A percentile compares a stretch with the other conserved stretches of the same genome.
Evolutionary conservation across 306 rosid genomes (phyloP).

Genomic region (Vigna reflexopilosa): DNA sequence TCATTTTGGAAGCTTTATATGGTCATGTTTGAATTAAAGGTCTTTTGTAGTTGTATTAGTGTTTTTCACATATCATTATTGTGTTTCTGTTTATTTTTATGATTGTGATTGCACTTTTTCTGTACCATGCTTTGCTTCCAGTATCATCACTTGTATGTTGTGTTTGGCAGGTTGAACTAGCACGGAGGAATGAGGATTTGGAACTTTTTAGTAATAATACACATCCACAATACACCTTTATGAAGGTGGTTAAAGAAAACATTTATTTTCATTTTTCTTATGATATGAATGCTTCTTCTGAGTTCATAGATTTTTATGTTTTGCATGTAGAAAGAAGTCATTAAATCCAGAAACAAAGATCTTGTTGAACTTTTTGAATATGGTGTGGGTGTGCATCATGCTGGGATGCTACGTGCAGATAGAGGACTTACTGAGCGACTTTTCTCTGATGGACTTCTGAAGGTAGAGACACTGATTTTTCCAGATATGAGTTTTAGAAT

Average conservation of each 20-base stretch:
- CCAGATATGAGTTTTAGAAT: constrained; percentile 25
- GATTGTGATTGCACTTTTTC: constrained; percentile 34
- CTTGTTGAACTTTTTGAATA: constrained; percentile 86
- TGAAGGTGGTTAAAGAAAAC: constrained; percentile 62
- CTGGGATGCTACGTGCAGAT: constrained; percentile 97
- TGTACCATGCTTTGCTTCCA: constrained; percentile 36
- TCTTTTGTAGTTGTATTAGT: constrained; percentile 34
- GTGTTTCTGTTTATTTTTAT: constrained; percentile 16
- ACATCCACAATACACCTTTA: constrained; percentile 70
- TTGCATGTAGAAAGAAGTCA: constrained; percentile 78
- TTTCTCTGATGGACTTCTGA: constrained; percentile 89
- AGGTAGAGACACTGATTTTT: constrained; percentile 55
- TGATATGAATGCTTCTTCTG: constrained; percentile 27
- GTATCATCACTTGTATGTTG: constrained; percentile 38
- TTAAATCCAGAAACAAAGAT: constrained; percentile 94
- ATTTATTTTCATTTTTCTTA: constrained; percentile 34
- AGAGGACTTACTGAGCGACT: constrained; percentile 95
- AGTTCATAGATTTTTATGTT: constrained; percentile 42
- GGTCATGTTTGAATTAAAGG: constrained; percentile 33
- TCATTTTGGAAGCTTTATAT: constrained; percentile 34
- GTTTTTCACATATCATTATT: constrained; percentile 23
- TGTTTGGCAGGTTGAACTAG: constrained; percentile 81
- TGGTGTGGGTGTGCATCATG: constrained; percentile 95
- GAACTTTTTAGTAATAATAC: constrained; percentile 74
- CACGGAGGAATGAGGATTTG: constrained; percentile 68